Base-by-base conservation (phyloP, 306 rosid species). In the Notholithocarpus densiflorus region DNA sequence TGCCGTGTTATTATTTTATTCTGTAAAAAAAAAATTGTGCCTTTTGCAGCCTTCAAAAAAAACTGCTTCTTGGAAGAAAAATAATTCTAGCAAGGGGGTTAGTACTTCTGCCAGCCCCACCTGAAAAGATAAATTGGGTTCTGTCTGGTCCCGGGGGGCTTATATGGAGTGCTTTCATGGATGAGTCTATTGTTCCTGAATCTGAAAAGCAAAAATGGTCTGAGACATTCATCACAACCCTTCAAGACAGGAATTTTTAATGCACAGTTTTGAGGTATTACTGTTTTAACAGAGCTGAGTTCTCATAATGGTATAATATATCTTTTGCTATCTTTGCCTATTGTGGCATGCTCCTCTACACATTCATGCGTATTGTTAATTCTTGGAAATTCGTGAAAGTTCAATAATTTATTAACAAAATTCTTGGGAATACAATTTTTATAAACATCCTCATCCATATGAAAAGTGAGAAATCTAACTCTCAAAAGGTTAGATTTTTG, bases 61-160 rank as follows among this genome's bases (percentile, higher is more conserved):
- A 56, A 31, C 71, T 61, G 81, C 79, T 79, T 51, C 78, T 27
- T 21, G 4, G n/a, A 83, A 74, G 71, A 86, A 78, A 86, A 56
- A n/a, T 53, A 51, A 66, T n/a, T 51, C 3, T 3, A 76, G 70
- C 43, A 68, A 82, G 68, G 57, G 37, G 40, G 65, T 19, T 18
- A 71, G 62, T 74, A 60, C 74, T 32, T 73, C 84, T 78, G 60
- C 86, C 11, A 3, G 37, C 83, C 87, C n/a, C 84, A 18, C 90
- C 91, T 34, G 72, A 75, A 48, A 88, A 80, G 57, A 82, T 92
- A 54, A 87, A 80, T 12, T 92, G 97, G 94, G 90, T 90, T 85
- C 90, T 90, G 19, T 71, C 89, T 21, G 83, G 86, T 74, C 75
- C 85, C 19, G 86, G 87, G 1, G 93, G 83, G 3, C 55, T 78